Evolutionary conservation across 2,329 filamentous ascomycete species (phyloP), one percentile per base, ranked within the genome.

Genomic region (Gnomoniopsis smithogilvyi): DNA sequence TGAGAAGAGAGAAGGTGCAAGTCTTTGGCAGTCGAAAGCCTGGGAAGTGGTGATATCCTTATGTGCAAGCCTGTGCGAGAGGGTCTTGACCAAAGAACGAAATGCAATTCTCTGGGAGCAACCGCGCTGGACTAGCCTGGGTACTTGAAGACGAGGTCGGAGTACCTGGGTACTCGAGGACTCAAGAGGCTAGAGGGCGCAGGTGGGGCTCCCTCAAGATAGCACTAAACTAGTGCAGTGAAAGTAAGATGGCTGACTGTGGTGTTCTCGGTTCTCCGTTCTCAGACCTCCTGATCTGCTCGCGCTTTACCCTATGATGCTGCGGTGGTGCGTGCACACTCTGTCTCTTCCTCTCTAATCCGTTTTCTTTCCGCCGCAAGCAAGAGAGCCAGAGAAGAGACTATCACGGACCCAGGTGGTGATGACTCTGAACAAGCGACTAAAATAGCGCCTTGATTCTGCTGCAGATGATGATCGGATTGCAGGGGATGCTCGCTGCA

Each of bases 181-280:
- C 59, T 61, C 59, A 50, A 56, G 52, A 61, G 56, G 8, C 53
- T 51, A 58, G 56, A 58, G 54, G 51, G 56, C 56, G 46, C 53
- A 30, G 48, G 59, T 61, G 59, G 59, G 54, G 51, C 59, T 52
- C 51, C 47, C 41, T 47, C 33, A 50, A 60, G 59, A 59, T 59
- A 61, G 59, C 59, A 56, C 59, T 61, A 61, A 52, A 49, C 50
- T 61, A 61, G 59, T 59, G 59, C 59, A 41, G 59, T 61, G 59
- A 50, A 61, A 59, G 59, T 61, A 59, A 59, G 59, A 43, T 51
- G 48, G 59, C 36, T 41, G 36, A 41, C 36, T n/a, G 36, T 41
- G 36, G 36, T 41, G 17, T 41, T 41, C 36, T 41, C 36, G 12
- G 36, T 41, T 15, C 36, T 14, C 12, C 36, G 12, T 14, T 14